Evolutionary conservation across 768 basidiomycete genomes (phyloP), one percentile per base, ranked within the genome.

Genomic region (Podaxis sp.): DNA sequence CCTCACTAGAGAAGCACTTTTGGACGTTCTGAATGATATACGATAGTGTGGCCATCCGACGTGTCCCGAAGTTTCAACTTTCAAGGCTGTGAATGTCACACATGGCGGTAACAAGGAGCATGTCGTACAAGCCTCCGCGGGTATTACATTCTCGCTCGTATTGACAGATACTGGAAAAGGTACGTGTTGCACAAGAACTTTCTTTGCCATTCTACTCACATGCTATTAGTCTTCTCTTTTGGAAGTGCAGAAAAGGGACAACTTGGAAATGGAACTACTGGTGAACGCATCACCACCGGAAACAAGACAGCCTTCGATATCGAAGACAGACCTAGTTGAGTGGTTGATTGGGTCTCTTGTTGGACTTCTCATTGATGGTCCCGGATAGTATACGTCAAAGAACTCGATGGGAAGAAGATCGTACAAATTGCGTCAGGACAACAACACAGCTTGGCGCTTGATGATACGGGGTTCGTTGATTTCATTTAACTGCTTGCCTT

Each of bases 181-280:
- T 87, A 63, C 54, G 79, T 70, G 46, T 25, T 1, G 21, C 7
- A 11, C 47, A 25, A 44, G 21, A 21, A 62, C 28, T 47, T 32
- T n/a, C 28, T 55, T 25, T 62, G 14, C 27, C 50, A 23, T 36
- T 27, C 27, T 23, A 53, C 63, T 51, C 50, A 51, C 37, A 44
- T 4, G 23, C 13, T 46, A 37, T 52, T 65, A 90, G 93, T 96
- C 2, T 98, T 89, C 67, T 82, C 93, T 1, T 89, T 94, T 64
- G 96, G 96, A 36, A 95, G 91, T 54, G 92, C 87, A 21, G 95
- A 97, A 73, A 87, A 92, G 61, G 96, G 96, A 1, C 95, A 97
- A 65, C 78, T 98, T 0, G 96, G 94, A 0, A 95, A 93, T 70
- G 96, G 95, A 16, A 85, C 85, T 64, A 95, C 93, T 0, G 93